Percentiles rank a stretch among this genome's conserved stretches.
Evolutionary conservation across 805 yeast genomes (phyloP).

Genomic region (Ogataea degrootiae): DNA sequence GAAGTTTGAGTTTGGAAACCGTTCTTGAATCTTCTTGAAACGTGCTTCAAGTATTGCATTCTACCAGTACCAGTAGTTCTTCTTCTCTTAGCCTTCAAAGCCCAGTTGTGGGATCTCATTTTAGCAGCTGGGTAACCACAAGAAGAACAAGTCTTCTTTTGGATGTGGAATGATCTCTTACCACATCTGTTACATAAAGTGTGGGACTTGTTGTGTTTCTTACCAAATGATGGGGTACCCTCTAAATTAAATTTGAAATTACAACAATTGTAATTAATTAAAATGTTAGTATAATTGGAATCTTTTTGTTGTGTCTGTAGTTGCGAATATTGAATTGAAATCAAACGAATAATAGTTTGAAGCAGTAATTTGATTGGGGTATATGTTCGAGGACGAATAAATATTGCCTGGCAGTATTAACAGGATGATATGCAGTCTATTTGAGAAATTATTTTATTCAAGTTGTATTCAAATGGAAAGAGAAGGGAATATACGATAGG

Average conservation of each 20-base stretch:
- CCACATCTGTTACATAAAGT: slow-evolving; percentile 99
- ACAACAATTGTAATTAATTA: background rate
- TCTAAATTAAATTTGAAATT: slow-evolving; percentile 43
- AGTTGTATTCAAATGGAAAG: too few relatives aligned
- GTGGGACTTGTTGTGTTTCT: slow-evolving; percentile 99
- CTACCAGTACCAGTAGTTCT: slow-evolving; percentile 99
- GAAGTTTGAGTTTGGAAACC: slow-evolving; percentile 76
- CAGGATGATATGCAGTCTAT: too few relatives aligned
- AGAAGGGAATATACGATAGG: too few relatives aligned
- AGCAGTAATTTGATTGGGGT: too few relatives aligned
- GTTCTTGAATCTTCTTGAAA: slow-evolving; percentile 97
- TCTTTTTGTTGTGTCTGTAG: too few relatives aligned
- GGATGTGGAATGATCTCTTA: slow-evolving; percentile 96
- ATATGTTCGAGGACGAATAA: too few relatives aligned
- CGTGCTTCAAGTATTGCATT: slow-evolving; percentile 95
- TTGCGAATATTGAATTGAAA: background rate
- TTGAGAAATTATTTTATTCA: too few relatives aligned
- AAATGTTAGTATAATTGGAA: slow-evolving; percentile 2
- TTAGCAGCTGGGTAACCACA: slow-evolving; percentile 99
- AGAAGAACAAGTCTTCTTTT: slow-evolving; percentile 97
- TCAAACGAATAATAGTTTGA: too few relatives aligned
- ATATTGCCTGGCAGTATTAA: too few relatives aligned
- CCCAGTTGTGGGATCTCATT: slow-evolving; percentile 99
- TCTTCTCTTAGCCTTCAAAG: slow-evolving; percentile 98
- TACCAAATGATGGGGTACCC: slow-evolving; percentile 99